phyloP scores from a whole-genome alignment of 129 eudicot genomes.

The Dittrichia graveolens region DNA sequence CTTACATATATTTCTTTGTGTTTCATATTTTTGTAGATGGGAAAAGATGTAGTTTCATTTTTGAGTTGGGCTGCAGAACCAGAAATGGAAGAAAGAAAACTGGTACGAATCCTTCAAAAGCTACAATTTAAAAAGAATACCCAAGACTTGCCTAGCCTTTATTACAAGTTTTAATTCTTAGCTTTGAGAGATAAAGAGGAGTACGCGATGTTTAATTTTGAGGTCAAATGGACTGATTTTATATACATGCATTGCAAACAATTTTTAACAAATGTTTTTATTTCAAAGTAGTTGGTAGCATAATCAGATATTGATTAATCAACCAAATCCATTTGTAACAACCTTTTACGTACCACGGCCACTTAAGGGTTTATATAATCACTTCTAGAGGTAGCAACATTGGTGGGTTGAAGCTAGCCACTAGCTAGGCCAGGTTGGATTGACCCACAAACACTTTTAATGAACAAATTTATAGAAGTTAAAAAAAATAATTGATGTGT shows the following conservation, averaged over 20 bases:
- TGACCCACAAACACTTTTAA: neutral
- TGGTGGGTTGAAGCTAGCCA: neutral
- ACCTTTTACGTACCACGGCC: neutral
- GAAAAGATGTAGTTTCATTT: slow-evolving; percentile 82
- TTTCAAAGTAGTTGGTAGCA: neutral
- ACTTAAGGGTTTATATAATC: neutral
- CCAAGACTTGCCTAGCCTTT: neutral
- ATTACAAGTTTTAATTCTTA: neutral
- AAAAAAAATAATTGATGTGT: neutral
- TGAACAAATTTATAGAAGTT: neutral
- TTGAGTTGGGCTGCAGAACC: slow-evolving; percentile 99
- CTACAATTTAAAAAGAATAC: slow-evolving; percentile 1
- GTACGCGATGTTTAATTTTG: neutral
- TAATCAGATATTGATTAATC: too few species aligned
- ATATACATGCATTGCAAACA: neutral
- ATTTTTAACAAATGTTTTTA: neutral
- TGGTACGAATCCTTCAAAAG: slow-evolving; percentile 46
- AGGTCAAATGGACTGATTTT: slow-evolving; percentile 12
- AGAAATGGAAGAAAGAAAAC: slow-evolving; percentile 98
- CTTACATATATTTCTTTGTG: neutral
- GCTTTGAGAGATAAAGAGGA: neutral
- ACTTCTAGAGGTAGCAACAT: neutral
- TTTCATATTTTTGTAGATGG: slow-evolving; percentile 62
- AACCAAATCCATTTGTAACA: neutral
- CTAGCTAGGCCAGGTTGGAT: neutral